Conservation (phyloP, 768 basidiomycete genomes). For the Antrodiella citrinella region DNA sequence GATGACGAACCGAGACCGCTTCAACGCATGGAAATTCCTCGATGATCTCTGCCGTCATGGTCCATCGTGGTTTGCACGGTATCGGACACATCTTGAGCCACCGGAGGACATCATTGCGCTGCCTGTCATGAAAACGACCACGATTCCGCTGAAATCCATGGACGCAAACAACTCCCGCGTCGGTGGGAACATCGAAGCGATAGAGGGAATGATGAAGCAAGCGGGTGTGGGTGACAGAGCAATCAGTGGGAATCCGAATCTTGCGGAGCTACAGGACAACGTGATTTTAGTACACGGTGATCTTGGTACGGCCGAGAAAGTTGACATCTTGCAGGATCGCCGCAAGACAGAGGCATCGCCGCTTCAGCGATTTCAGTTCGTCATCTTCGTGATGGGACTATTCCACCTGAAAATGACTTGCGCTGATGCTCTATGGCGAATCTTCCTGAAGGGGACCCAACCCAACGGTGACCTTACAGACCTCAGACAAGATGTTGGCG, state of each 20-base stretch:
- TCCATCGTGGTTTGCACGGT: slow-evolving; percentile 9
- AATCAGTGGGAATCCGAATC: no score
- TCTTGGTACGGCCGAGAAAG: slow-evolving; percentile 11
- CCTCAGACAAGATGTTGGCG: slow-evolving; percentile 10
- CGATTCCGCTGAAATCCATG: slow-evolving; percentile 14
- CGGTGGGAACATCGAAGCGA: slow-evolving; percentile 12
- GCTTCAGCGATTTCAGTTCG: slow-evolving; percentile 21
- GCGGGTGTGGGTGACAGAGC: slow-evolving; percentile 8
- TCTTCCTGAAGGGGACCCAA: slow-evolving; percentile 5
- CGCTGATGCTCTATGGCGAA: slow-evolving; percentile 15
- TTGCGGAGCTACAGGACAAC: slow-evolving; percentile 2
- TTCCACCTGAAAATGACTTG: slow-evolving; percentile 29
- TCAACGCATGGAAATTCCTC: slow-evolving; percentile 18
- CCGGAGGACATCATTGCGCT: slow-evolving; percentile 12
- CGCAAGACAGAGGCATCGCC: slow-evolving; percentile 23
- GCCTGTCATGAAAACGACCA: slow-evolving; percentile 9
- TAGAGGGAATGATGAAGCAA: slow-evolving; percentile 18
- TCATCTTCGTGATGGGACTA: slow-evolving; percentile 26
- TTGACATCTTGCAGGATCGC: slow-evolving; percentile 3
- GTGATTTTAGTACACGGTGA: slow-evolving; percentile 16
- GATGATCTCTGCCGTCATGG: slow-evolving; percentile 20
- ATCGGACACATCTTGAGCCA: background rate
- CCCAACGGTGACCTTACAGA: slow-evolving; percentile 10
- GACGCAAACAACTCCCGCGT: slow-evolving; percentile 11
- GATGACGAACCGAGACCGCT: slow-evolving; percentile 4